These are phyloP conservation scores for Paracoccidioides lutzii DNA, from an alignment of 2,329 filamentous ascomycete genomes.

Conservation along the genomic window DNA sequence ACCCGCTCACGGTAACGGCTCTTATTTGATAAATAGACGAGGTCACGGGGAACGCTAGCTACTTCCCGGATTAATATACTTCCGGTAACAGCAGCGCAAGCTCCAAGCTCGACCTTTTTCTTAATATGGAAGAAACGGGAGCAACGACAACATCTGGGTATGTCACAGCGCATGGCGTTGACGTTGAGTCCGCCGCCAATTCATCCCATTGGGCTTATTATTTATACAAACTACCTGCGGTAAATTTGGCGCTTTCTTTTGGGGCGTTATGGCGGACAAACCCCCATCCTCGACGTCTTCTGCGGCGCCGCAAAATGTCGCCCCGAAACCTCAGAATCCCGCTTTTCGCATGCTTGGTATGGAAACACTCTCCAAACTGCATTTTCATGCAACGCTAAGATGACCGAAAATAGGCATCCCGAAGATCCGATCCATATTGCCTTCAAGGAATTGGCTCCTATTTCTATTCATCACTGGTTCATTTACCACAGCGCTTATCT, in stretches of 20 bases:
- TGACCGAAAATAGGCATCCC: constrained; percentile 51
- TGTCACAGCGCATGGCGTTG: neutral
- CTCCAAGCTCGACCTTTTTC: neutral
- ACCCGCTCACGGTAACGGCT: neutral
- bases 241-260: neutral
- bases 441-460: constrained; percentile 95
- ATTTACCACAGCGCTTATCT: constrained; percentile 68
- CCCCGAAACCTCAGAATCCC: constrained; percentile 11
- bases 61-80: neutral
- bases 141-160: neutral
- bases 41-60: neutral
- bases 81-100: neutral
- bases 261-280: constrained; percentile 2
- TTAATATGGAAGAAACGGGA: no score
- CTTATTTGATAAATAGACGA: neutral
- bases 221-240: neutral
- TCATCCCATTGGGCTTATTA: neutral
- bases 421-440: constrained; percentile 67
- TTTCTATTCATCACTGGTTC: constrained; percentile 71
- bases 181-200: neutral
- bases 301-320: constrained; percentile 6
- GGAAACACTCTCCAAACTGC: neutral
- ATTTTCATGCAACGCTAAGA: neutral
- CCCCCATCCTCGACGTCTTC: constrained; percentile 3
- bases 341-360: constrained; percentile 13